Conservation (phyloP, 1,139 yeast species). For the Suhomyces chickasaworum region DNA sequence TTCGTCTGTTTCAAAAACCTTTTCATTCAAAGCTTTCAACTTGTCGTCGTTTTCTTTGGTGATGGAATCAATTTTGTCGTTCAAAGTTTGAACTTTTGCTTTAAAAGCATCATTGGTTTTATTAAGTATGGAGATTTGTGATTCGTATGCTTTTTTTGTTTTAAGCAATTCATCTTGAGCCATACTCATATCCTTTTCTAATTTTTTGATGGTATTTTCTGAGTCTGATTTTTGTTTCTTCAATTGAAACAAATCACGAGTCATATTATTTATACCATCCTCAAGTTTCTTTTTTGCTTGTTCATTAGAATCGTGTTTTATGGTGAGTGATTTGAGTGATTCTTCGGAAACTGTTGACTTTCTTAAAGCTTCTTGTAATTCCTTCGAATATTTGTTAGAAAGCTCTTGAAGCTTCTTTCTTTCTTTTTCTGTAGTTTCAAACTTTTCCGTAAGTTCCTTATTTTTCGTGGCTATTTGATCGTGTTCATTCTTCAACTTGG, state of each 20-base stretch:
- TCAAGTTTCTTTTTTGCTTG: conserved; percentile 70
- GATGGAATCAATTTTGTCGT: conserved; percentile 18
- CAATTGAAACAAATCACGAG: conserved; percentile 71
- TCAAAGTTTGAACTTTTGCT: conserved; percentile 27
- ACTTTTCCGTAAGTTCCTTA: conserved; percentile 12
- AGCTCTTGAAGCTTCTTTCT: conserved; percentile 27
- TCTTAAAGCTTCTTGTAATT: conserved; percentile 34
- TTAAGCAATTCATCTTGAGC: conserved; percentile 16
- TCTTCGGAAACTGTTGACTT: conserved; percentile 27
- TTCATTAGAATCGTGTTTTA: conserved; percentile 32
- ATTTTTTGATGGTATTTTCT: conserved; percentile 44
- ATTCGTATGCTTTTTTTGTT: conserved; percentile 24
- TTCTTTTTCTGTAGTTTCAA: conserved; percentile 15
- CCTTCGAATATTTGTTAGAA: conserved; percentile 31
- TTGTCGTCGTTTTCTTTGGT: conserved; percentile 18
- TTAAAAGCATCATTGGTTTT: conserved; percentile 27
- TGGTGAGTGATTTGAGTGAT: conserved; percentile 23
- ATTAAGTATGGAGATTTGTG: conserved; percentile 26
- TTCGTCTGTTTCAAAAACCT: conserved; percentile 34
- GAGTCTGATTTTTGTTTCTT: conserved; percentile 59
- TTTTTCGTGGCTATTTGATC: conserved; percentile 6
- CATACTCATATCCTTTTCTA: conserved; percentile 40
- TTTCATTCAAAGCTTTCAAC: conserved; percentile 25
- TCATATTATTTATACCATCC: conserved; percentile 88
- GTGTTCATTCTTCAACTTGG: conserved; percentile 24